A percentile compares a stretch with the other conserved stretches of the same genome.
These are phyloP conservation scores for Cladorrhinum samala DNA, from an alignment of 495 filamentous ascomycete genomes.

Conservation along the genomic window DNA sequence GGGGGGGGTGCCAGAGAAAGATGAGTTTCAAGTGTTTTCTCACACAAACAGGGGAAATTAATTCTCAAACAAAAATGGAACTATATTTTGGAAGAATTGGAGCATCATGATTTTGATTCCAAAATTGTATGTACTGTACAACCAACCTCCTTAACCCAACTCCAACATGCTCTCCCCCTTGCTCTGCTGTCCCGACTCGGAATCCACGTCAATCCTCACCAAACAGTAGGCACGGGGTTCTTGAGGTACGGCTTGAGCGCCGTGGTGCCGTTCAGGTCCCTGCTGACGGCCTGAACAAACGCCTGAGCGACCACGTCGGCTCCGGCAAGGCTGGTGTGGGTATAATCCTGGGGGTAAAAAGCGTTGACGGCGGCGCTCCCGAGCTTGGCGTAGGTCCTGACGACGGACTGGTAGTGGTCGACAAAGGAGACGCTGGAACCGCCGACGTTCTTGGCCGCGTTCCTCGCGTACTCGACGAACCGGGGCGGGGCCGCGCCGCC, in stretches of 20 bases:
- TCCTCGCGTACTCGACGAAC: constrained; percentile 53
- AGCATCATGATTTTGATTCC: too few species aligned
- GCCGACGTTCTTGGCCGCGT: constrained; percentile 40
- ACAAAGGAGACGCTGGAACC: constrained; percentile 49
- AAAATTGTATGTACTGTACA: too few species aligned
- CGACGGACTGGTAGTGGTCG: constrained; percentile 55
- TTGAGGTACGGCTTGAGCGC: constrained; percentile 22
- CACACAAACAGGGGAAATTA: too few species aligned
- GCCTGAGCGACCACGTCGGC: constrained; percentile 53
- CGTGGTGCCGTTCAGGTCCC: constrained; percentile 33
- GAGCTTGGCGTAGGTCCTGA: constrained; percentile 45
- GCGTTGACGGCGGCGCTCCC: constrained; percentile 41
- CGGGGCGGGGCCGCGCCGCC: constrained; percentile 36
- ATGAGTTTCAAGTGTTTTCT: too few species aligned
- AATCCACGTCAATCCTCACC: too few species aligned
- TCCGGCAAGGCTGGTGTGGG: constrained; percentile 56
- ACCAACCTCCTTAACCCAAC: too few species aligned
- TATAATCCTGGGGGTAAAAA: constrained; percentile 56
- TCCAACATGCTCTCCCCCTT: too few species aligned
- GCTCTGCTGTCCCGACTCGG: too few species aligned
- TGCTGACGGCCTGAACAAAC: constrained; percentile 55
- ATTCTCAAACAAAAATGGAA: too few species aligned
- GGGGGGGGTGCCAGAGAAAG: too few species aligned
- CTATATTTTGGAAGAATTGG: too few species aligned
- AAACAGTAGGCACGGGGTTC: constrained; percentile 17